Conservation (phyloP, 1,284 basidiomycete genomes). For the Malassezia obtusa region DNA sequence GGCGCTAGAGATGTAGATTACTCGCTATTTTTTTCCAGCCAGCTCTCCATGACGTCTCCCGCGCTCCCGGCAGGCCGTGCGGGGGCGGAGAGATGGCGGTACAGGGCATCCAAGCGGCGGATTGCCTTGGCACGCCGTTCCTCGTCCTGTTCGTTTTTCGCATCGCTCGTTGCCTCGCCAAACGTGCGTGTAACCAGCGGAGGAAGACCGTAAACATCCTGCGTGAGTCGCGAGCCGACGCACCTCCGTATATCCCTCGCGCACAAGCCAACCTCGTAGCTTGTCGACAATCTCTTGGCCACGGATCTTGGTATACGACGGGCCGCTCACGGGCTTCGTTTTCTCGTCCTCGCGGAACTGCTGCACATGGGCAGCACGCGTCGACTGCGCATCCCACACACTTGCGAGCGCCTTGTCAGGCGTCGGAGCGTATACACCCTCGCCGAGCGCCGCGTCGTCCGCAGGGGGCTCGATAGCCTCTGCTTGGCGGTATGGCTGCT, state of each 20-base stretch:
- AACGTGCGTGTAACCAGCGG: slow-evolving; percentile 8
- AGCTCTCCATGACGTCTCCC: slow-evolving; percentile 10
- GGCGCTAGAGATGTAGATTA: slow-evolving; percentile 50
- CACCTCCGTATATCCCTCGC: slow-evolving; percentile 12
- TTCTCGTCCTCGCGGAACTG: background rate
- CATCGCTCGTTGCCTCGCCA: slow-evolving; percentile 10
- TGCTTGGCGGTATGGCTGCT: slow-evolving; percentile 10
- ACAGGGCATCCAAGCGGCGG: slow-evolving; percentile 16
- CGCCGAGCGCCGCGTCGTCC: slow-evolving; percentile 10
- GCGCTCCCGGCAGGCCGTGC: background rate
- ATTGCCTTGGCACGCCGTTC: slow-evolving; percentile 15
- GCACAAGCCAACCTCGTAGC: slow-evolving; percentile 15
- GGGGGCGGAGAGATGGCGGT: slow-evolving; percentile 5
- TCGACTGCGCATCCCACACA: slow-evolving; percentile 10
- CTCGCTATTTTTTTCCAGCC: slow-evolving; percentile 12
- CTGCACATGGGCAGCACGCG: slow-evolving; percentile 3
- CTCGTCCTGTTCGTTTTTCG: background rate
- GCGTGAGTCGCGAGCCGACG: too few species aligned
- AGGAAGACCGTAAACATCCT: slow-evolving; percentile 16
- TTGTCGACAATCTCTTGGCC: slow-evolving; percentile 13
- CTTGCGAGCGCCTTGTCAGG: slow-evolving; percentile 10
- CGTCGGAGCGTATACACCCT: slow-evolving; percentile 16
- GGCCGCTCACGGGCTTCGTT: background rate
- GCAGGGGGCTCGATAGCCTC: slow-evolving; percentile 4
- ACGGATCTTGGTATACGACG: slow-evolving; percentile 8